Conservation (phyloP, 805 yeast genomes). For the Wickerhamomyces canadensis region DNA sequence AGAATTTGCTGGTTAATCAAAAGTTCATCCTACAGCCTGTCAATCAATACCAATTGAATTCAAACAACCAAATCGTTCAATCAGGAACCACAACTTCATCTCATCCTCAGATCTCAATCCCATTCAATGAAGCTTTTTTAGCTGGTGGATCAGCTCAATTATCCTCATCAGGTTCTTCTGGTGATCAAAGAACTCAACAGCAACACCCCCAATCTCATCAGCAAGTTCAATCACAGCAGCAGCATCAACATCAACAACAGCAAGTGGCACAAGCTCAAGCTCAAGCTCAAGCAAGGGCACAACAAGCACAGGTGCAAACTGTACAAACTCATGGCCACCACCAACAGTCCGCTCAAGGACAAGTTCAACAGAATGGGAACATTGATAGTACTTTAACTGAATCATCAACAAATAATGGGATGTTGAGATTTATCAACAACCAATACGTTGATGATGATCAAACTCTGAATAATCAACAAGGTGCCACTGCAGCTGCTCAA, state of each 20-base stretch:
- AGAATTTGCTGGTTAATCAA: constrained; percentile 16
- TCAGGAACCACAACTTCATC: constrained; percentile 23
- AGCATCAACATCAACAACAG: constrained; percentile 7
- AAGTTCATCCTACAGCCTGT: constrained; percentile 25
- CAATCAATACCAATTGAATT: constrained; percentile 24
- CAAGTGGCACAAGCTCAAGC: constrained; percentile 7
- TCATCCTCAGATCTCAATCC: constrained; percentile 7
- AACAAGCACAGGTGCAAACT: neutral
- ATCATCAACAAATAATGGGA: constrained; percentile 17
- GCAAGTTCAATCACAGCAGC: constrained; percentile 4
- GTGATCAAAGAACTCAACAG: constrained; percentile 23
- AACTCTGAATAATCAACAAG: constrained; percentile 10
- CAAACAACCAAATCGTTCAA: constrained; percentile 6
- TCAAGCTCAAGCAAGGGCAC: constrained; percentile 11
- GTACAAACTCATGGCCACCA: constrained; percentile 10
- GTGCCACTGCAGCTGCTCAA: constrained; percentile 5
- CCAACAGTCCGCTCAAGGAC: constrained; percentile 11
- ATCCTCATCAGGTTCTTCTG: constrained; percentile 15
- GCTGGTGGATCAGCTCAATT: neutral
- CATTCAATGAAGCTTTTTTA: constrained; percentile 8
- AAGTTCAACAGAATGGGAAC: constrained; percentile 10
- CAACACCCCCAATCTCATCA: constrained; percentile 3
- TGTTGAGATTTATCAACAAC: constrained; percentile 25
- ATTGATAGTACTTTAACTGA: constrained; percentile 18
- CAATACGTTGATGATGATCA: constrained; percentile 26